Base-by-base conservation (phyloP, 1,284 basidiomycete genomes). In the Pseudozyma thailandica region DNA sequence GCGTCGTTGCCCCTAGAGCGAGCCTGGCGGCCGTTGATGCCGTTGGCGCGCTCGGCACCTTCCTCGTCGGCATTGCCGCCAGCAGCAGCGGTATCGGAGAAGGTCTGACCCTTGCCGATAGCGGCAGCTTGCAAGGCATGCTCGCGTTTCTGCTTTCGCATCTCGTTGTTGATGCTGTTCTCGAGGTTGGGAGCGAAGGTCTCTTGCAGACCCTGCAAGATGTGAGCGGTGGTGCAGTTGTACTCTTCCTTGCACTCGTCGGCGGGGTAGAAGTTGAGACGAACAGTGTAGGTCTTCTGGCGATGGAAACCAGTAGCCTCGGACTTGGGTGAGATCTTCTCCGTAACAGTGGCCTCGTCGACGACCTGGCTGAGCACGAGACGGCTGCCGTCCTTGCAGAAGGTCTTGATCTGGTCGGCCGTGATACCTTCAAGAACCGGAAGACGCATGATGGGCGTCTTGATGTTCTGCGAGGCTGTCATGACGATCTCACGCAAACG, bases 401-500 rank as follows among this genome's bases (percentile, higher is more conserved):
- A 98, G 8, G 64, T 91, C 88, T 37, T 86, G 84, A 45, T 87
- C 84, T 35, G 88, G 77, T 74, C 78, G 18, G 60, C 49, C 20
- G 75, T 74, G 55, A 81, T 73, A 10, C 78, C 77, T 2, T 76
- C 71, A 1, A 77, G 60, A 25, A 80, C 63, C 26, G 88, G 89
- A 84, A 98, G 91, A 39, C 87, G 90, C 96, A 98, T 98, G n/a
- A 94, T 98, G 13, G 96, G 96, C 3, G 95, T 99, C 84, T 94
- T 94, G 58, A 95, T 96, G 78, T 94, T 92, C 75, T 90, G 89
- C 6, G 96, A 95, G 6, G 96, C 96, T 0, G 96, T 98, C 94
- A 98, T 98, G 80, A 99, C 93, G 78, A 99, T 98, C 85, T 99
- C 96, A 84, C 95, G 90, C 23, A 99, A 86, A 84, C 96, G 94